Conservation (phyloP, 768 basidiomycete genomes). For the Phylloporus sp. region DNA sequence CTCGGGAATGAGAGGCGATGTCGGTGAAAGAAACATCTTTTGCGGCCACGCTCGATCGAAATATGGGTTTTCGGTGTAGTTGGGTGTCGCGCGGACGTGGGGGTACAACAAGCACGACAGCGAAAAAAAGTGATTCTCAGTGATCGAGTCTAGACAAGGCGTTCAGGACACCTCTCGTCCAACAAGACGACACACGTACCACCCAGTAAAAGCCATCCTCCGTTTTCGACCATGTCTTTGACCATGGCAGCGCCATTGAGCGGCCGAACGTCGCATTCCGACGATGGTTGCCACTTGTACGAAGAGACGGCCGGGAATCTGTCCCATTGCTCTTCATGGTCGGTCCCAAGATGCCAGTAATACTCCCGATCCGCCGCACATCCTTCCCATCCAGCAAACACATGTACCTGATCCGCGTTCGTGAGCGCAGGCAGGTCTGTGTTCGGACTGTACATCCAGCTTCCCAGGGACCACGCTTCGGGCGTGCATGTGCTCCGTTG, state of each 20-base stretch:
- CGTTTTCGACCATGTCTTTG: slow-evolving; percentile 58
- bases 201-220: slow-evolving; percentile 67
- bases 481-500: slow-evolving; percentile 33
- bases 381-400: slow-evolving; percentile 54
- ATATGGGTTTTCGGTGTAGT: slow-evolving; percentile 48
- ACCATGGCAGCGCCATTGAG: slow-evolving; percentile 45
- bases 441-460: slow-evolving; percentile 41
- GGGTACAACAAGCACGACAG: slow-evolving; percentile 63
- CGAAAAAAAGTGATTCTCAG: slow-evolving; percentile 73
- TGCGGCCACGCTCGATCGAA: slow-evolving; percentile 68
- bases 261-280: slow-evolving; percentile 40
- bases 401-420: slow-evolving; percentile 40
- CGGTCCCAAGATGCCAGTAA: slow-evolving; percentile 59
- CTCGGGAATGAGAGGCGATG: slow-evolving; percentile 35
- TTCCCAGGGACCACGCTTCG: slow-evolving; percentile 32
- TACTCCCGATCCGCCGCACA: slow-evolving; percentile 63
- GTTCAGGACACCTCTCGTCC: not conserved
- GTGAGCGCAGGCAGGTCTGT: slow-evolving; percentile 36
- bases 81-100: slow-evolving; percentile 62
- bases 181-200: slow-evolving; percentile 36
- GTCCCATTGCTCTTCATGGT: slow-evolving; percentile 44
- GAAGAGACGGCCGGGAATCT: slow-evolving; percentile 52
- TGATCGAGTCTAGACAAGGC: slow-evolving; percentile 51
- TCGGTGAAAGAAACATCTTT: slow-evolving; percentile 55
- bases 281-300: slow-evolving; percentile 52